Conservation (phyloP, 2,329 filamentous ascomycete species). For the Eutypella sp. region DNA sequence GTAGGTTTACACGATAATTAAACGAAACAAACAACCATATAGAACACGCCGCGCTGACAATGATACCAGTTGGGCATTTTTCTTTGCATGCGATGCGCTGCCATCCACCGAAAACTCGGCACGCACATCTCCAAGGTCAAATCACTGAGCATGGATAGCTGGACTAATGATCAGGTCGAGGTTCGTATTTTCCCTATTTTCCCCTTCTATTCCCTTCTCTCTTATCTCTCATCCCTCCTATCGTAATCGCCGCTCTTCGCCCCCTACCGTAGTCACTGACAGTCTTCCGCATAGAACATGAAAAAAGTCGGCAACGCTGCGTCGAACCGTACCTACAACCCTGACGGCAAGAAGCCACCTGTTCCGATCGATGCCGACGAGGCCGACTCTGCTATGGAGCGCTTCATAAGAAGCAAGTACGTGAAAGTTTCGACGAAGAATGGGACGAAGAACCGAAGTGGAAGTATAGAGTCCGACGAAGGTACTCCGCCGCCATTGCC, state of each 20-base stretch:
- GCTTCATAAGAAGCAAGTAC: constrained; percentile 93
- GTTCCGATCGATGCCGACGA: constrained; percentile 90
- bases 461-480: constrained; percentile 51
- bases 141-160: constrained; percentile 96
- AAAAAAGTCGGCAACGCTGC: constrained; percentile 80
- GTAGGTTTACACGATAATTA: constrained; percentile 48
- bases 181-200: no score
- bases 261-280: constrained; percentile 5
- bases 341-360: constrained; percentile 73
- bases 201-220: no score
- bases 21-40: background rate
- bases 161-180: constrained; percentile 93
- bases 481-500: constrained; percentile 56
- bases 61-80: constrained; percentile 77
- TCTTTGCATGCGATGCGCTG: constrained; percentile 94
- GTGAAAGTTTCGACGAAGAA: constrained; percentile 48
- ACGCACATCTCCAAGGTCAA: constrained; percentile 99
- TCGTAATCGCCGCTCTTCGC: background rate
- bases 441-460: constrained; percentile 33
- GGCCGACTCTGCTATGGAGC: constrained; percentile 89
- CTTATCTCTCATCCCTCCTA: background rate
- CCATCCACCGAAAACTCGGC: constrained; percentile 91
- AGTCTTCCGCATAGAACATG: constrained; percentile 65
- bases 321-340: constrained; percentile 88
- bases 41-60: constrained; percentile 1